Base-by-base conservation (phyloP, 2,329 filamentous ascomycete genomes). In the Paradendryphiella salina region DNA sequence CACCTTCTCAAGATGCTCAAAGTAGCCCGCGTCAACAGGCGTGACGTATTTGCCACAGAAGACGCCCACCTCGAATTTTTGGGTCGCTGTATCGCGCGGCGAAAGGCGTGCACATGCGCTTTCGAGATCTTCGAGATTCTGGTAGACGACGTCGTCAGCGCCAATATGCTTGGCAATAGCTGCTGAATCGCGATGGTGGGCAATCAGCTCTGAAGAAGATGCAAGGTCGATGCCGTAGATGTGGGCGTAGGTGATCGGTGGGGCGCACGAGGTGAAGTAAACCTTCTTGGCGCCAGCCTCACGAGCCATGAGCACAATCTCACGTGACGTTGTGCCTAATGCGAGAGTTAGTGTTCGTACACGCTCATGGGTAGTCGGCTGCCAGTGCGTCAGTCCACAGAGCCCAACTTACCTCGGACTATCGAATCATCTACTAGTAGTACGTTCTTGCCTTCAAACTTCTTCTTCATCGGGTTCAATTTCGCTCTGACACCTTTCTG, bases 11-110 rank as follows among this genome's bases (percentile, higher is more conserved):
- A 95, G 79, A 64, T 90, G 89, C 59, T 89, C 84, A 61, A 96
- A 94, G 75, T 96, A 96, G 31, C 82, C 85, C 5, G 85, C 81
- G 1, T 87, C 83, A 1, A 96, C 88, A 0, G 85, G 84, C 0
- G 93, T 96, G 54, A 89, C 80, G 73, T 96, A 96, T 57, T 85
- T 84, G 37, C 93, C 93, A 67, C 86, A 90, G 77, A 97, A 96
- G 7, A 96, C 92, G 46, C 93, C 92, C 2, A 95, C 85, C 70
- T 97, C 93, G 60, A 96, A 96, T 47, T 86, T 79, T 57, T 82
- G 77, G 7, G 79, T 79, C 63, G 82, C 70, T 28, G 77, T 76
- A 54, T 82, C 75, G 47, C 81, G 76, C 42, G 85, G 81, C 54
- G 84, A 85, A 3, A 89, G 82, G 60, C 90, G 85, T 1, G 85